These are phyloP conservation scores for Colletotrichum gigasporum DNA, from an alignment of 2,329 filamentous ascomycete genomes.

Conservation along the genomic window DNA sequence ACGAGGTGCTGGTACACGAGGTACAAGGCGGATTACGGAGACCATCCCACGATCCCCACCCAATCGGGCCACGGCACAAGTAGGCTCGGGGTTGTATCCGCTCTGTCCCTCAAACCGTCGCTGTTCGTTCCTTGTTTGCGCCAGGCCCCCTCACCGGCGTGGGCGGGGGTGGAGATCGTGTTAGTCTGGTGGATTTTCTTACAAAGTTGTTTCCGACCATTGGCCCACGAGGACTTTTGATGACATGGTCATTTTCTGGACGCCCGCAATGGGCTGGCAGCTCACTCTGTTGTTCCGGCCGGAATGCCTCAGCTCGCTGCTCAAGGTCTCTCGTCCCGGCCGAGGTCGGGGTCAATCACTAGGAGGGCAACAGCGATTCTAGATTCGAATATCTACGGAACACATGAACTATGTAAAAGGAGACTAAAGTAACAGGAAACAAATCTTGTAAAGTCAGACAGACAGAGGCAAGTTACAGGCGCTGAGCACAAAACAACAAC, in stretches of 20 bases:
- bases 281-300: too few species aligned
- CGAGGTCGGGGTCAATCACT: too few species aligned
- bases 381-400: too few species aligned
- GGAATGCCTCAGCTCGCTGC: too few species aligned
- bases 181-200: background rate
- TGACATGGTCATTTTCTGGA: background rate
- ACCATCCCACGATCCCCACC: slow-evolving; percentile 4
- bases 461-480: too few species aligned
- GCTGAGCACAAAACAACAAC: too few species aligned
- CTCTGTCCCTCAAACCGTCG: background rate
- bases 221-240: background rate
- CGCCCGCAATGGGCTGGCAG: background rate
- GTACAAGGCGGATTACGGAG: background rate
- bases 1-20: background rate
- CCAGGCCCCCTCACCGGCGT: background rate
- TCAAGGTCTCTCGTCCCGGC: too few species aligned
- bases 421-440: too few species aligned
- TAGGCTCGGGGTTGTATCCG: slow-evolving; percentile 9
- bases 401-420: too few species aligned
- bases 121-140: background rate
- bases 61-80: background rate
- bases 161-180: background rate
- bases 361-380: too few species aligned
- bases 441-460: too few species aligned
- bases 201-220: background rate